These are phyloP conservation scores for Ceratocystis smalleyi DNA, from an alignment of 2,329 filamentous ascomycete species.

Conservation along the genomic window DNA sequence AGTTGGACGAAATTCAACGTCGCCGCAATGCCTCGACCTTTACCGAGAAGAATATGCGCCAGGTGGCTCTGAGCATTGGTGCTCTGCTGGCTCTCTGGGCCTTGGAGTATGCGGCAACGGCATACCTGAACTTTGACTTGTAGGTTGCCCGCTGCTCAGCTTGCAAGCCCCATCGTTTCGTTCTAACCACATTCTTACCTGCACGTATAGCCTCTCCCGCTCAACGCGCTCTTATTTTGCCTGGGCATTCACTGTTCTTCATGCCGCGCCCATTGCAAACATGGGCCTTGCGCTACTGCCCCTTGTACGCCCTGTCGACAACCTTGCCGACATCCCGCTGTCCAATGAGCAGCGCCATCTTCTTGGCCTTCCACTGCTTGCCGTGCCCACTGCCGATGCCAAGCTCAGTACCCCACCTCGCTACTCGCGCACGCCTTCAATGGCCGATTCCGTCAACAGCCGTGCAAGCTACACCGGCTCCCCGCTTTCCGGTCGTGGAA, in stretches of 20 bases:
- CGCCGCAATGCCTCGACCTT: constrained; percentile 69
- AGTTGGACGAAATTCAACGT: constrained; percentile 69
- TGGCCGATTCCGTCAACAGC: constrained; percentile 46
- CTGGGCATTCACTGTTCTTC: constrained; percentile 33
- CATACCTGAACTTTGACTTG: constrained; percentile 27
- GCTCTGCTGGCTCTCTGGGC: constrained; percentile 30
- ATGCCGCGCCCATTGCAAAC: constrained; percentile 51
- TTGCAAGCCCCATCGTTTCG: neutral
- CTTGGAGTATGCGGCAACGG: constrained; percentile 24
- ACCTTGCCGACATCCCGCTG: constrained; percentile 75
- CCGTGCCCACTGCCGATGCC: constrained; percentile 42
- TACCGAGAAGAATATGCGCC: constrained; percentile 57
- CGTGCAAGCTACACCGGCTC: constrained; percentile 42
- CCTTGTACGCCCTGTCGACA: constrained; percentile 53
- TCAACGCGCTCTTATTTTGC: constrained; percentile 12
- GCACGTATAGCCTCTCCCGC: constrained; percentile 9
- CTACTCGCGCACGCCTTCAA: constrained; percentile 60
- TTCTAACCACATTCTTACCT: constrained; percentile 9
- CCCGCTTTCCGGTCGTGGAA: constrained; percentile 41
- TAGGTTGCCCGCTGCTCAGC: constrained; percentile 22
- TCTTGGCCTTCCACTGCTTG: constrained; percentile 63
- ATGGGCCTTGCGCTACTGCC: constrained; percentile 56
- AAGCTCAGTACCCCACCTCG: constrained; percentile 70
- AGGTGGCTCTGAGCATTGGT: constrained; percentile 50
- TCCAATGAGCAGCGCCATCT: constrained; percentile 55